Conservation (phyloP, 2,329 filamentous ascomycete genomes). For the Samsoniella hepiali region DNA sequence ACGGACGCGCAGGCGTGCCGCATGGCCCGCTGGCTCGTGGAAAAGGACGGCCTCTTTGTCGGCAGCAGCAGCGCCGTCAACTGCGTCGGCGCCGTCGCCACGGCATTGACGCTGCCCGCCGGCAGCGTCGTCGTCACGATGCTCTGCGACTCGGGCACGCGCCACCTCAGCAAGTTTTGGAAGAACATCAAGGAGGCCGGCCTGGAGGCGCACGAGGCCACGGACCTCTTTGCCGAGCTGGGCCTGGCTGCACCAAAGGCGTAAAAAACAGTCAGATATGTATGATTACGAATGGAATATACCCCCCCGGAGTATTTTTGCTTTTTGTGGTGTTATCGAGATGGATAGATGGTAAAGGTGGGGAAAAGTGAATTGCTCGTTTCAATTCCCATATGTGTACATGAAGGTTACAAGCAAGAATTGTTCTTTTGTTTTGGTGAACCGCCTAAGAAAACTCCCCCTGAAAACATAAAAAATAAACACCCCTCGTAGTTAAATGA, state of each 20-base stretch:
- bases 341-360: background rate
- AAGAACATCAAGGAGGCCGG: constrained; percentile 67
- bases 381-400: constrained; percentile 6
- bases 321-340: background rate
- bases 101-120: constrained; percentile 60
- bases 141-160: constrained; percentile 78
- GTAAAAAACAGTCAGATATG: constrained; percentile 8
- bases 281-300: constrained; percentile 17
- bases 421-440: constrained; percentile 5
- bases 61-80: constrained; percentile 97
- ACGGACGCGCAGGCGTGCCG: constrained; percentile 82
- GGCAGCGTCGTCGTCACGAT: constrained; percentile 73
- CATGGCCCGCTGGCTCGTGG: constrained; percentile 96
- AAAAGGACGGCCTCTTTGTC: constrained; percentile 90
- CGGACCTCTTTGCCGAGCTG: constrained; percentile 49
- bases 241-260: constrained; percentile 35
- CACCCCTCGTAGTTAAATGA: constrained; percentile 14
- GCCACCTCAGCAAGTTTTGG: constrained; percentile 85
- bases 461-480: background rate
- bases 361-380: background rate
- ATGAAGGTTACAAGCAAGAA: constrained; percentile 2
- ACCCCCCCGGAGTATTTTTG: background rate
- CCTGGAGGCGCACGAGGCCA: constrained; percentile 54
- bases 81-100: constrained; percentile 73
- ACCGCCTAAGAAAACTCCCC: background rate